phyloP scores from a whole-genome alignment of 768 basidiomycete genomes.

The Lyophyllum semitale region DNA sequence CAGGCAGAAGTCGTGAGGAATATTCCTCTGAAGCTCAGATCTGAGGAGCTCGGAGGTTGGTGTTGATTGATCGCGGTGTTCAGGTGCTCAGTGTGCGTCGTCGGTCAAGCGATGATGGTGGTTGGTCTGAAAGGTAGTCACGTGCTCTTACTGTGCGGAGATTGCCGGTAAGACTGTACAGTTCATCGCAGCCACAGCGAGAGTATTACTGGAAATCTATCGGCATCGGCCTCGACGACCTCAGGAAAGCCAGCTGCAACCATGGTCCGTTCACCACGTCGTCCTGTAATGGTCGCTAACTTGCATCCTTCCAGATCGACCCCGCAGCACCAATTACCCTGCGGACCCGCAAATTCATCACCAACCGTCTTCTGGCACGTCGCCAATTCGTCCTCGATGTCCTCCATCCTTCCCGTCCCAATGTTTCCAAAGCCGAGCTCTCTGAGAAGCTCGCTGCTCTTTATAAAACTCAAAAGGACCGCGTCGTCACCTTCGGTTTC shows the following conservation, averaged over 20 bases:
- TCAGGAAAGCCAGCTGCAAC: constrained; percentile 31
- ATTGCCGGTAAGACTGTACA: constrained; percentile 44
- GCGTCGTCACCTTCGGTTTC: constrained; percentile 94
- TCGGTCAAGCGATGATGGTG: background rate
- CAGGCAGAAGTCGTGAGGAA: background rate
- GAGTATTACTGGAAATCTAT: constrained; percentile 21
- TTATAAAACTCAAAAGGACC: constrained; percentile 91
- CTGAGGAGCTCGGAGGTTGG: background rate
- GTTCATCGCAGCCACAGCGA: constrained; percentile 39
- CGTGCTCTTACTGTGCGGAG: constrained; percentile 30
- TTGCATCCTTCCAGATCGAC: constrained; percentile 58
- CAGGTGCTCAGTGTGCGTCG: background rate
- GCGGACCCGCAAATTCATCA: constrained; percentile 99
- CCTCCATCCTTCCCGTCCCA: constrained; percentile 93
- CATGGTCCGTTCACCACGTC: constrained; percentile 16
- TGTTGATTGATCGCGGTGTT: background rate
- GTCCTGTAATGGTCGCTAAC: constrained; percentile 5
- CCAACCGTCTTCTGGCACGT: constrained; percentile 94
- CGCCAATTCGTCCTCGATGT: constrained; percentile 96
- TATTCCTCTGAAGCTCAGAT: background rate
- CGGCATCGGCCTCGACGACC: constrained; percentile 41
- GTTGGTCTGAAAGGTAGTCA: background rate
- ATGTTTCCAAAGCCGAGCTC: constrained; percentile 91
- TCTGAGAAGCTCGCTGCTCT: constrained; percentile 87
- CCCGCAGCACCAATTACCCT: constrained; percentile 86